Base-by-base conservation (phyloP, 331 rosid species). In the Acacia concinna region DNA sequence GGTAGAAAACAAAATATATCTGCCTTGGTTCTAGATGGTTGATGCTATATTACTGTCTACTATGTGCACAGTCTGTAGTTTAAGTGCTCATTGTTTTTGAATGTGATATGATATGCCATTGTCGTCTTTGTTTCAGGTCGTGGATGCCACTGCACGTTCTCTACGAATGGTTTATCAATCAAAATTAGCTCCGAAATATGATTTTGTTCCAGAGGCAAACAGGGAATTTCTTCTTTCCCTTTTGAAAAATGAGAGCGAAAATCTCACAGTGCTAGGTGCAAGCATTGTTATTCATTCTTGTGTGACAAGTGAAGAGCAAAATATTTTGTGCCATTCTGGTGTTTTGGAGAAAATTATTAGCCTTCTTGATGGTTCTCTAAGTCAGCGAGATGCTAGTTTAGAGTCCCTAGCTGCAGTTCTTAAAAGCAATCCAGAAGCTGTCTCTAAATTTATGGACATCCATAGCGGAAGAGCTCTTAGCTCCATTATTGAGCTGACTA, bases 381-480 rank as follows among this genome's bases (percentile, higher is more conserved):
- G 84, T 85, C 98, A 93, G 84, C 91, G 90, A 64, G 97, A 93
- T 80, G 89, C 94, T 82, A 83, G 98, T 89, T 89, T 93, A 82
- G 97, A 91, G 83, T 89, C 97, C 73, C 75, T 93, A 63, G 90
- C 91, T 43, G 84, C 94, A 54, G 78, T 89, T 68, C 78, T 91
- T 34, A 93, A 81, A 78, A 71, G 82, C 75, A 89, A 93, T 77
- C 81, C 81, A 20, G 92, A 86, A 83, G 92, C 81, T 78, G 89
- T 87, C 63, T 89, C 89, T 3, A 87, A 87, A 82, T 93, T 93
- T 83, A 88, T 84, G 81, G 89, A 77, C 17, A 81, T 85, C 77
- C 88, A 84, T 59, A 81, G 85, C 59, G 91, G 86, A 82, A 84
- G 88, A 80, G 83, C 88, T 81, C 73, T 89, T 82, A 86, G 78